Evolutionary conservation across 805 yeast species (phyloP), one percentile per base, ranked within the genome.

Genomic region (Myxozyma nipponensis): DNA sequence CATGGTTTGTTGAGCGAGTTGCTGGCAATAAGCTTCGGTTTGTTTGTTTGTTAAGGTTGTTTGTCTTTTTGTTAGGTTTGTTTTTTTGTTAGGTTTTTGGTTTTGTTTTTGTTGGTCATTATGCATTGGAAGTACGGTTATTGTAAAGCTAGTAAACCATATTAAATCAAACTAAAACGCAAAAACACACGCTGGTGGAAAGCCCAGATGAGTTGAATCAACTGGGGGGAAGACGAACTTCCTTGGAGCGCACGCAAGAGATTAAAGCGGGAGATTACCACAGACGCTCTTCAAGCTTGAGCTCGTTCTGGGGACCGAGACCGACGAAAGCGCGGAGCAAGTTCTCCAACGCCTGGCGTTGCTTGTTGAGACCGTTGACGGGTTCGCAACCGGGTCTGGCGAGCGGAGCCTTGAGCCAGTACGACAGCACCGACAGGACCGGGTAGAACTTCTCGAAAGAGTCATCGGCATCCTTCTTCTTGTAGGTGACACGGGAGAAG

Each of bases 391-490:
- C 96, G 44, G 88, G 86, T 72, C 91, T 86, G 44, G 95, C 83
- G 62, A 90, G 79, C 58, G 98, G 98, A 1, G 97, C 97, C 76
- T 90, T 90, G 66, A 91, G 81, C 97, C 97, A 90, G 74, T 90
- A 90, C 65, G 90, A 80, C 69, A 90, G 77, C 69, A 89, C 85
- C 17, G 95, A 80, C 66, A 91, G 76, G 44, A 91, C 90, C 22
- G 95, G 81, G 72, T 90, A 88, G 72, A 90, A 79, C 52, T 76
- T 73, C 58, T 84, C 79, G 69, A 73, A 86, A 39, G 75, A 70
- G 25, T 64, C 71, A 9, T 66, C 67, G 35, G 71, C 75, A 10
- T 69, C 77, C 26, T 72, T 72, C 63, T 78, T 79, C 68, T 78
- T 83, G 77, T 88, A 90, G 37, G 81, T 72, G 56, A 91, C 91